These are phyloP conservation scores for Babesia ovata DNA, from an alignment of 169 alveolate species.

Conservation along the genomic window DNA sequence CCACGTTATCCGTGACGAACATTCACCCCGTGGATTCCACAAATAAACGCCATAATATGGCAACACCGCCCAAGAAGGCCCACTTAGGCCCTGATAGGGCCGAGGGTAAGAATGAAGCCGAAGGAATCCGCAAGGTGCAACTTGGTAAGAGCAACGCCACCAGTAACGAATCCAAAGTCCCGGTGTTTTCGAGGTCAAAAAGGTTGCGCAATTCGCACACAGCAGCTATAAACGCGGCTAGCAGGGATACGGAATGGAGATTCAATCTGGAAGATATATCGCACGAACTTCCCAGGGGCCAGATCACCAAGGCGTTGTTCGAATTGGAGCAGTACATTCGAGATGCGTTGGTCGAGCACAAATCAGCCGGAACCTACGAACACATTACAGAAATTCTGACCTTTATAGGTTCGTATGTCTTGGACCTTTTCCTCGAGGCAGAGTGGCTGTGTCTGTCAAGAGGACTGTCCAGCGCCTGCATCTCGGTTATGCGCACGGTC, in stretches of 20 bases:
- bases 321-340: slow-evolving; percentile 36
- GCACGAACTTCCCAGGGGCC: slow-evolving; percentile 24
- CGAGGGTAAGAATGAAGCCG: not conserved
- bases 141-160: no score
- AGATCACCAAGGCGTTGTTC: slow-evolving; percentile 26
- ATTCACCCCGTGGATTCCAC: not conserved
- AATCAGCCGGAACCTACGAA: not conserved
- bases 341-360: not conserved
- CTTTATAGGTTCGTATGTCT: not conserved
- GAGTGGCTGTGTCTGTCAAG: slow-evolving; percentile 56
- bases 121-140: not conserved
- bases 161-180: not conserved
- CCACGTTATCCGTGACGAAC: no score
- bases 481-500: slow-evolving; percentile 1
- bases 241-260: slow-evolving; percentile 1
- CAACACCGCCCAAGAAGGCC: no score
- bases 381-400: not conserved
- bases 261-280: slow-evolving; percentile 19
- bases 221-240: not conserved
- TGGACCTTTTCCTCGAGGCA: slow-evolving; percentile 37
- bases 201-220: not conserved
- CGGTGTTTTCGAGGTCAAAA: slow-evolving; percentile 13
- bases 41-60: not conserved
- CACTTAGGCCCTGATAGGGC: no score
- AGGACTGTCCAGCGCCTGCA: slow-evolving; percentile 31